Base-by-base conservation (phyloP, 345 rosid genomes). In the Euclidium syriacum region DNA sequence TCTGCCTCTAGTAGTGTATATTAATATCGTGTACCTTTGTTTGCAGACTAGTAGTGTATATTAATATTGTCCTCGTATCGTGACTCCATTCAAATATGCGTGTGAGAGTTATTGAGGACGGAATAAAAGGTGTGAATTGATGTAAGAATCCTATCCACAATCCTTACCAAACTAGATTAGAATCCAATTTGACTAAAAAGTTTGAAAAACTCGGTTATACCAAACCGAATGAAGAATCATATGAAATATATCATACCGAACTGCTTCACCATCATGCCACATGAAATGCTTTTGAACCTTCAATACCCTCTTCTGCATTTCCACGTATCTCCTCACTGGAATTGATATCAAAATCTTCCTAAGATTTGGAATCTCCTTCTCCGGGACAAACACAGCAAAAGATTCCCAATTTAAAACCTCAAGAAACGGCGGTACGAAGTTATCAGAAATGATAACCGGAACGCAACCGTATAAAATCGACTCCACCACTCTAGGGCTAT, bases 221-320 rank as follows among this genome's bases (percentile, higher is more conserved):
- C 96, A 88, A 52, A 85, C 70, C 0, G 98, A 85, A 62, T 88
- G 91, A 67, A 88, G 96, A 43, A 83, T 75, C 94, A 84, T 91
- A 75, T 91, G 89, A 51, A 91, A 87, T 34, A 85, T 6, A 62
- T 91, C 98, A 44, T 78, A 84, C 67, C 81, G 87, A 55, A 75
- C 26, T 19, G 95, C 91, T 11, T 62, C 75, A 67, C 16, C 65
- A 71, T 79, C 83, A 58, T 83, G 96, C 98, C 98, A 91, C 56
- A 84, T 72, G 76, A 91, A 91, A 80, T 91, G 98, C 68, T 65
- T 72, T 40, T 88, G 96, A 38, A 84, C 90, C 77, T 73, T 70
- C 65, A 75, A 76, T 14, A 88, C 90, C 35, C 86, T 76, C 14
- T 19, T 60, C 35, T 86, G 96, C 96, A 91, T 77, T 26, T 64